Base-by-base conservation (phyloP, 192 early-diverging fungal genomes). In the Phlyctochytrium planicorne region DNA sequence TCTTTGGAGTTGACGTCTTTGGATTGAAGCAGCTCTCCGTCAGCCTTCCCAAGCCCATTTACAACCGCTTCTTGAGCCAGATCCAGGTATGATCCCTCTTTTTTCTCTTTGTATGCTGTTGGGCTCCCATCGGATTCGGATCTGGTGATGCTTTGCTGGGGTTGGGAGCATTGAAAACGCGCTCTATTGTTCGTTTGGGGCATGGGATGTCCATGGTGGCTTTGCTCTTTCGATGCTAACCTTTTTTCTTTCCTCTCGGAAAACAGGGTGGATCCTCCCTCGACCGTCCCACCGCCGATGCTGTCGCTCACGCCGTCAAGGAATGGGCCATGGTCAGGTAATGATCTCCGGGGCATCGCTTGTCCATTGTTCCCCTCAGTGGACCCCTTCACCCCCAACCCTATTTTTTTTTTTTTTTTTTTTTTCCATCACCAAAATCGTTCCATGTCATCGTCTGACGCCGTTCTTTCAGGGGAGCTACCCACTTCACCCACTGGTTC, bases 401-500 rank as follows among this genome's bases (percentile, higher is more conserved):
- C n/a, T n/a, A n/a, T n/a, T n/a, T n/a, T n/a, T n/a, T n/a, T n/a
- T n/a, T n/a, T n/a, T 47, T 47, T 47, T 47, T 47, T 47, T 47
- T 20, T 47, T 47, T 6, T 47, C 40, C 40, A 47, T 47, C 20
- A 14, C 40, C 20, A 47, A 47, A 6, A 20, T 14, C 10, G 20
- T 47, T 63, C 27, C 25, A 57, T 57, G 6, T 29, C 55, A 25
- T n/a, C 4, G 50, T 62, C 25, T 62, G 24, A 52, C 50, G 23
- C 25, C 27, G 14, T 24, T 6, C 27, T 57, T 62, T 14, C 52
- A 90, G 90, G 73, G 94, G 94, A 52, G 93, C 95, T 59, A 97
- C 95, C 47, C 97, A 99, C 86, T 99, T 95, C 75, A 98, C 95
- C 40, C 97, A 99, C 84, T 98, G 95, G 95, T 99, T 99, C 91